These are phyloP conservation scores for Tetrahymena elliotti DNA, from an alignment of 73 alveolate genomes.

Conservation along the genomic window DNA sequence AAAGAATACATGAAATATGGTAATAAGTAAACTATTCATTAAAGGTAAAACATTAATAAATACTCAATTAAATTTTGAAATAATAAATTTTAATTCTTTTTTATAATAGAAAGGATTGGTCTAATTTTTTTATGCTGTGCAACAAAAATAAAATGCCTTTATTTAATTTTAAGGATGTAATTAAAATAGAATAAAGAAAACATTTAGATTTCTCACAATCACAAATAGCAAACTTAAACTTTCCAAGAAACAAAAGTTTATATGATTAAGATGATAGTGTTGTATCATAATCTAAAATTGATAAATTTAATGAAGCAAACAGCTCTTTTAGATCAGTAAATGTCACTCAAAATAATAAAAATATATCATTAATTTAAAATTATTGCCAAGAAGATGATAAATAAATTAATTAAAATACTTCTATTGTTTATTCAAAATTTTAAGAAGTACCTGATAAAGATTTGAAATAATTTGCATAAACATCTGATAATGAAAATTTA, in stretches of 20 bases:
- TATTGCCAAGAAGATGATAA: not conserved
- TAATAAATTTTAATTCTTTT: not conserved
- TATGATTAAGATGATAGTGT: not conserved
- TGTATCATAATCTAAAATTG: not conserved
- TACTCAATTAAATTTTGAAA: no score
- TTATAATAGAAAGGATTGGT: not conserved
- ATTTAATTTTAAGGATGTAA: not conserved
- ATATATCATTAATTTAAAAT: no score
- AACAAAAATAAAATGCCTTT: not conserved
- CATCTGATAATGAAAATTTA: no score
- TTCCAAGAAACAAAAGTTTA: not conserved
- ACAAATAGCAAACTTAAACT: not conserved
- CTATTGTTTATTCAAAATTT: not conserved
- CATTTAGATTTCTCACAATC: not conserved
- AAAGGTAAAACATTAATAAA: no score
- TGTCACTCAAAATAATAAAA: not conserved
- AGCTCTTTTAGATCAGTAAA: not conserved
- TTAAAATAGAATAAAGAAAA: not conserved
- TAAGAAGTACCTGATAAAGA: not conserved
- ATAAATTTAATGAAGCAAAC: not conserved
- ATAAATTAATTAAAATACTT: no score
- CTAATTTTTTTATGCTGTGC: not conserved
- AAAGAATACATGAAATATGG: slow-evolving; percentile 7
- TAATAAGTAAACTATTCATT: not conserved
- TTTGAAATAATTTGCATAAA: no score